Conservation (phyloP, 2,329 filamentous ascomycete species). For the Hypoxylon sp. region DNA sequence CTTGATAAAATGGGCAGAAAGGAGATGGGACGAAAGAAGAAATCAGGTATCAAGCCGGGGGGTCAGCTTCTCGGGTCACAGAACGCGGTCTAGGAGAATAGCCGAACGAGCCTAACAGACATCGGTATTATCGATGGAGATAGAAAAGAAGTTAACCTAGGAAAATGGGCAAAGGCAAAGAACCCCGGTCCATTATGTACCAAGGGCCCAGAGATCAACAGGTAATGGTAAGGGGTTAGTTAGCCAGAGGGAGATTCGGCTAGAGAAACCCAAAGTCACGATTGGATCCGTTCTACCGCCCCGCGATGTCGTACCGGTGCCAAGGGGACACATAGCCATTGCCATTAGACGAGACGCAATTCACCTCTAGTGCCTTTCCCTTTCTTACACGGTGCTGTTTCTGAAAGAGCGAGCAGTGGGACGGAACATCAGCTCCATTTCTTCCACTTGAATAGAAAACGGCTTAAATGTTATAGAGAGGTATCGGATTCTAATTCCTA, state of each 20-base stretch:
- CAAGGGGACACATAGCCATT: conserved; percentile 30
- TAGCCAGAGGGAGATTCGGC: conserved; percentile 4
- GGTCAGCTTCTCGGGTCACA: conserved; percentile 33
- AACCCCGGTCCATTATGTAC: conserved; percentile 32
- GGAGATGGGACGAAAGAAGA: conserved; percentile 1
- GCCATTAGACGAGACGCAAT: background rate
- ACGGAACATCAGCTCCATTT: conserved; percentile 6
- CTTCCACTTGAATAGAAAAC: background rate
- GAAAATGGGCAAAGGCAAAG: conserved; percentile 6
- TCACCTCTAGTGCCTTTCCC: conserved; percentile 1
- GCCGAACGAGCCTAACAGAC: conserved; percentile 27
- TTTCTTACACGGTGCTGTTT: background rate
- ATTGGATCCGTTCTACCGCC: conserved; percentile 24
- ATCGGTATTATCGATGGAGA: conserved; percentile 24
- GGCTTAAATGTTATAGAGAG: background rate
- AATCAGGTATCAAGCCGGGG: conserved; percentile 18
- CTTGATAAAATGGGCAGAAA: conserved; percentile 20
- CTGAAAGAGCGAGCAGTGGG: background rate
- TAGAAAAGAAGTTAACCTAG: conserved; percentile 20
- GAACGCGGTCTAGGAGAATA: conserved; percentile 28
- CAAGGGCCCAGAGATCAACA: background rate
- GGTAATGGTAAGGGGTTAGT: conserved; percentile 4
- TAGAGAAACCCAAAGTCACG: conserved; percentile 13
- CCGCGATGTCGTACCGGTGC: conserved; percentile 12
- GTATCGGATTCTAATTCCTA: conserved; percentile 4